Conservation (phyloP, 352 stramenopile genomes). For the Achlya hypogyna region DNA sequence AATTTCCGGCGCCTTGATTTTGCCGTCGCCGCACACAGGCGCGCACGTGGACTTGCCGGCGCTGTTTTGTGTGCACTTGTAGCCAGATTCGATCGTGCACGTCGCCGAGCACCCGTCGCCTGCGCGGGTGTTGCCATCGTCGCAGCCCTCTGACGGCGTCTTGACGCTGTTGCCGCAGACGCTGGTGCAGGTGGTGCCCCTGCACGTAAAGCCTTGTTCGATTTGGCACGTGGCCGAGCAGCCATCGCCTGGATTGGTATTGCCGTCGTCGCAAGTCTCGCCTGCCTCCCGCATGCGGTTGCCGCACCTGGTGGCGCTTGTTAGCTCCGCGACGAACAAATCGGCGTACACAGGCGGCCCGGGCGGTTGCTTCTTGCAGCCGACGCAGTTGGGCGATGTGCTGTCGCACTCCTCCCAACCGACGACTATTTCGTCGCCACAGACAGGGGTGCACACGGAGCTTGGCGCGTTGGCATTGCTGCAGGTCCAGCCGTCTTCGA, state of each 20-base stretch:
- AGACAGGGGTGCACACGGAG: slow-evolving; percentile 21
- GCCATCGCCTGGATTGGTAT: slow-evolving; percentile 21
- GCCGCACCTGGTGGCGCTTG: slow-evolving; percentile 15
- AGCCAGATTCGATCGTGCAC: slow-evolving; percentile 23
- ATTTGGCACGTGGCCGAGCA: slow-evolving; percentile 21
- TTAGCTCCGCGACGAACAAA: neutral
- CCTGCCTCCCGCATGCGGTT: slow-evolving; percentile 19
- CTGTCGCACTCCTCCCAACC: slow-evolving; percentile 15
- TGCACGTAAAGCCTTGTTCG: slow-evolving; percentile 25
- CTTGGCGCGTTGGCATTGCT: slow-evolving; percentile 12
- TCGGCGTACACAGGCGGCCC: neutral
- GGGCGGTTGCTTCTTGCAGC: neutral
- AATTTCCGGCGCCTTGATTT: slow-evolving; percentile 20
- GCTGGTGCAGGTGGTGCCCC: slow-evolving; percentile 10
- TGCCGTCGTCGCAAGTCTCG: slow-evolving; percentile 27
- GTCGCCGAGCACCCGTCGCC: slow-evolving; percentile 22
- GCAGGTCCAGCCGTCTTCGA: slow-evolving; percentile 24
- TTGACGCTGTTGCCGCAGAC: slow-evolving; percentile 26
- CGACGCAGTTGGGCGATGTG: neutral
- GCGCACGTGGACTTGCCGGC: slow-evolving; percentile 15
- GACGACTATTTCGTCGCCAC: slow-evolving; percentile 5
- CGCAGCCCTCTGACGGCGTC: slow-evolving; percentile 23
- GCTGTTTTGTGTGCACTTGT: slow-evolving; percentile 15
- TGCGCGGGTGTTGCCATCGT: slow-evolving; percentile 22
- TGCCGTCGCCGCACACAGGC: slow-evolving; percentile 24